Evolutionary conservation across 108 stramenopile genomes (phyloP), one percentile per base, ranked within the genome.

Genomic region (Cyclotella choctawhatcheeana): DNA sequence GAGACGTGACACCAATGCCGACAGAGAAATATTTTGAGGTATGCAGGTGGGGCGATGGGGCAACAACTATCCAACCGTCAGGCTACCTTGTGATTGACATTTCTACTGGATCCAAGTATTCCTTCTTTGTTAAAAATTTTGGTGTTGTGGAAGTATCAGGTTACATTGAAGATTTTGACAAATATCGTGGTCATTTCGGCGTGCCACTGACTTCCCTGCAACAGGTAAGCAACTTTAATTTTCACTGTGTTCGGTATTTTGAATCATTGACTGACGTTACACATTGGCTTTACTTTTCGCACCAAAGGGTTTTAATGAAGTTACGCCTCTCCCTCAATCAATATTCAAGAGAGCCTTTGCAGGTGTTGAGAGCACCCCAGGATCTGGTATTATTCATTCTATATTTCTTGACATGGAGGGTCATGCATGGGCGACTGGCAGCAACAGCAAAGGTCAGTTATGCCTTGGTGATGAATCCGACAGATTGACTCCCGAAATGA

Each of bases 71-170:
- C n/a, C n/a, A n/a, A n/a, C n/a, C n/a, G n/a, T n/a, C n/a, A n/a
- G n/a, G n/a, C n/a, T n/a, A n/a, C n/a, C n/a, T n/a, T n/a, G n/a
- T n/a, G n/a, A 64, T 69, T 55, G 71, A 67, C 22, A 67, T 72
- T 22, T 67, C 71, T 44, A 72, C 72, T 22, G 79, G 79, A 63
- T 56, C 79, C 32, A 80, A 44, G 30, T 80, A 80, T 67, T 73
- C 72, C 14, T 31, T 80, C 30, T 8, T 69, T n/a, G 30, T 80
- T 32, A 33, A 29, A 44, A 21, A 67, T 16, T 59, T 66, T 51
- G 79, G 79, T 3, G 44, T 47, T 24, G 72, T 71, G 0, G 63
- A 26, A 27, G 62, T 72, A 27, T 29, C 79, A 5, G 79, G 79
- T 51, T 53, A 50, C 2, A 69, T 80, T 53, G 48, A 44, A 26